Percentiles rank a stretch among this genome's conserved stretches.
Conservation (phyloP, 331 rosid genomes). For the Quercus tomentella region DNA sequence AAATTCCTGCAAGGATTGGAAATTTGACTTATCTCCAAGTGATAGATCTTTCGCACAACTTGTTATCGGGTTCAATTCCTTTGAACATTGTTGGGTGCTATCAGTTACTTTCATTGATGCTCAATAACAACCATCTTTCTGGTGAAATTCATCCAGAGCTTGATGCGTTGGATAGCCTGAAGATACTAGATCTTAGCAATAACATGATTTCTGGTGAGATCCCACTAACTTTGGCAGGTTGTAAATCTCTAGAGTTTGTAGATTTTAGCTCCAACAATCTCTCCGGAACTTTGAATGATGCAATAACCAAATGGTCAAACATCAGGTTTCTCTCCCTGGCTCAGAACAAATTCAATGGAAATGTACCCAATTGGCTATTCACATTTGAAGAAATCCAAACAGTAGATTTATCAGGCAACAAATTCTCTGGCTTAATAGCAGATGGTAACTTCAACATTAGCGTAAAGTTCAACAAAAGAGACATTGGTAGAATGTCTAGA, state of each 20-base stretch:
- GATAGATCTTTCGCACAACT: constrained; percentile 91
- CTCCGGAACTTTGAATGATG: constrained; percentile 89
- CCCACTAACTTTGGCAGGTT: constrained; percentile 95
- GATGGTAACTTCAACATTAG: constrained; percentile 72
- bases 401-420: constrained; percentile 87
- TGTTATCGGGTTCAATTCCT: constrained; percentile 84
- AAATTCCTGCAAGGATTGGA: constrained; percentile 92
- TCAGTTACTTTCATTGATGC: constrained; percentile 88
- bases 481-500: constrained; percentile 17
- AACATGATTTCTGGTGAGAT: constrained; percentile 90
- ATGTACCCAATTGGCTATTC: constrained; percentile 89
- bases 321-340: constrained; percentile 92
- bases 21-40: constrained; percentile 94
- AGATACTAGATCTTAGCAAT: constrained; percentile 89
- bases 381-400: constrained; percentile 61
- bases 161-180: constrained; percentile 91
- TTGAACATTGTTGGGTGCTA: constrained; percentile 96
- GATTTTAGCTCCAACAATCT: constrained; percentile 92
- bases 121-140: constrained; percentile 82
- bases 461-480: constrained; percentile 36
- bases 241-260: constrained; percentile 89
- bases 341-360: constrained; percentile 67
- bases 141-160: constrained; percentile 98
- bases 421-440: constrained; percentile 83
- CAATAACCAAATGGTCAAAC: constrained; percentile 86